Conservation (phyloP, 2,329 filamentous ascomycete genomes). For the Cordyceps tenuipes region DNA sequence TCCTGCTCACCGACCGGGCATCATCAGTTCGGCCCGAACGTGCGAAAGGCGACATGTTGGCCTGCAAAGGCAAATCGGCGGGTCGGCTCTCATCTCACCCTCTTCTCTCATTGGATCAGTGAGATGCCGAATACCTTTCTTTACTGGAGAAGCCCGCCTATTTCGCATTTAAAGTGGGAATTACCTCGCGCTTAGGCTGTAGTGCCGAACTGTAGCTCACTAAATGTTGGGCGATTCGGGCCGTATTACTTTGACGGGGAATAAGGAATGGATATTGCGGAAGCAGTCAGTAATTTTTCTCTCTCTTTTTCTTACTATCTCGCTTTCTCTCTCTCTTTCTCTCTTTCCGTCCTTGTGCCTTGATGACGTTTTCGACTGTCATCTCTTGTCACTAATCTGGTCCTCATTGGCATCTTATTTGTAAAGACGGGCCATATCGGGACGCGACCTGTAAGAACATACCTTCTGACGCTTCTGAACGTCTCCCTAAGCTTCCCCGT, state of each 20-base stretch:
- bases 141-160: not conserved
- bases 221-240: conserved; percentile 1
- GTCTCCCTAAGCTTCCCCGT: not conserved
- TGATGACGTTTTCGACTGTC: not conserved
- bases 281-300: not conserved
- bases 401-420: not conserved
- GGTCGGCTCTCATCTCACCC: no score
- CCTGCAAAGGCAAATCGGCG: not conserved
- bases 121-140: not conserved
- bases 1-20: not conserved
- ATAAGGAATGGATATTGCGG: not conserved
- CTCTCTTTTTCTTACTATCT: not conserved
- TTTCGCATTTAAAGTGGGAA: not conserved
- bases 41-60: not conserved
- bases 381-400: not conserved
- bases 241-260: not conserved
- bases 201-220: not conserved
- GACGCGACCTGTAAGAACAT: not conserved
- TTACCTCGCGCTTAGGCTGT: conserved; percentile 1
- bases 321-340: not conserved
- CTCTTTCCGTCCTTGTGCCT: not conserved
- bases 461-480: no score
- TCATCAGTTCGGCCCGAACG: not conserved
- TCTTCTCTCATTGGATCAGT: not conserved
- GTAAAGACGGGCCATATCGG: not conserved